Evolutionary conservation across 768 basidiomycete species (phyloP), one percentile per base, ranked within the genome.

Genomic region (Psilocybe tampanensis): DNA sequence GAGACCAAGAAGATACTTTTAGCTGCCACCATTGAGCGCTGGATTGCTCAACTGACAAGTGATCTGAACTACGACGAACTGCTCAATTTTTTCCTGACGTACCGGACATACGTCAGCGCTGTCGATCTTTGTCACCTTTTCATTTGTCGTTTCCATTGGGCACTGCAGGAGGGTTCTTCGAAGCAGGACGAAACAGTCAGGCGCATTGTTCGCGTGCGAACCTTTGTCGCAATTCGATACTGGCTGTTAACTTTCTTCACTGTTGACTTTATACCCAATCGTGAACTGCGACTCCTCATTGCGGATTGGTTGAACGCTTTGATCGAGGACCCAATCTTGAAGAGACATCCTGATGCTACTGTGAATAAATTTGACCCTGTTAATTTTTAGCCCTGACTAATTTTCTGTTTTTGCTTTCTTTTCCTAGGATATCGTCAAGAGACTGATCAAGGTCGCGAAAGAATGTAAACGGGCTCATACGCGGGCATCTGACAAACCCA

Each of bases 171-270:
- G 26, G 68, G 79, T 0, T 65, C 70, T 4, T 80, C 81, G 6
- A 45, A 64, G 21, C 80, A 84, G 47, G 93, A 94, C 65, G 89
- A 91, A 59, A 81, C 81, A 52, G 82, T 87, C 32, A 80, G 87
- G 54, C 81, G 87, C 50, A 86, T 95, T 52, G 92, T 94, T 22
- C 83, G 92, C 42, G 91, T 94, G 8, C 79, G 95, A 66, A 95
- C 94, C 11, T 95, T 94, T 68, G 90, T 93, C 29, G 92, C 93
- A 5, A 85, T 95, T 53, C 83, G 92, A 42, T 93, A 93, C 66
- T 97, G 95, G 94, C 70, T 96, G 44, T 74, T 93, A 66, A 94
- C 92, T 7, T 95, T 95, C 70, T 96, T 95, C 70, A 81, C 81
- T 48, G 89, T 92, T 60, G 94, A 97, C 68, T 96, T 95, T 66